Conservation (phyloP, 1,284 basidiomycete species). For the Mycena sp. region DNA sequence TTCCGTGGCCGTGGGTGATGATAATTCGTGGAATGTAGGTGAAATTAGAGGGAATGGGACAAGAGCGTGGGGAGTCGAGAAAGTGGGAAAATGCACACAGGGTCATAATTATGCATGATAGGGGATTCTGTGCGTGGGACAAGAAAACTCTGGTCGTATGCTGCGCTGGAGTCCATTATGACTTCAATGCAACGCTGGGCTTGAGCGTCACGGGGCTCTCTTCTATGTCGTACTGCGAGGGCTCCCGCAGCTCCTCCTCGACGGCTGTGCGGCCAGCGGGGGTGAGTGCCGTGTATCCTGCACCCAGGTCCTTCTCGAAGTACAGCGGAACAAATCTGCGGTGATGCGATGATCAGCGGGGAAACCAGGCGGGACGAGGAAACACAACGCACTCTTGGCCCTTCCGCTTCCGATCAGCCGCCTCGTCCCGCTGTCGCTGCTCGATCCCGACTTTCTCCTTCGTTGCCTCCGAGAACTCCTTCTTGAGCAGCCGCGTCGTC, state of each 20-base stretch:
- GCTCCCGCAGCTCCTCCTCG: constrained; percentile 71
- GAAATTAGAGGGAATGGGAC: too few relatives aligned
- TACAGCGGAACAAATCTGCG: constrained; percentile 82
- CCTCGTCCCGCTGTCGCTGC: constrained; percentile 88
- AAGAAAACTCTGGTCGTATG: constrained; percentile 9
- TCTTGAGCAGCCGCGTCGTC: constrained; percentile 78
- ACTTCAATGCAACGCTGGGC: not conserved
- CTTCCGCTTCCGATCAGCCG: constrained; percentile 83
- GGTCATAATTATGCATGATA: too few relatives aligned
- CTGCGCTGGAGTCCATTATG: not conserved
- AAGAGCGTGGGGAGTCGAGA: too few relatives aligned
- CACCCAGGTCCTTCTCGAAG: constrained; percentile 78
- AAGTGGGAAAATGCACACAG: too few relatives aligned
- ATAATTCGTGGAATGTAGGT: too few relatives aligned
- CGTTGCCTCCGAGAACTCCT: constrained; percentile 92
- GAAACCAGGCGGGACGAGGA: constrained; percentile 11
- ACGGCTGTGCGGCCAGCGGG: constrained; percentile 74
- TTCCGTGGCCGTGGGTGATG: too few relatives aligned
- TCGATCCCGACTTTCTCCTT: constrained; percentile 90
- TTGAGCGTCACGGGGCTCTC: constrained; percentile 10
- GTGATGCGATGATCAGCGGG: not conserved
- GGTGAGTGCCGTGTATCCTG: constrained; percentile 82
- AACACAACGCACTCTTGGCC: constrained; percentile 73
- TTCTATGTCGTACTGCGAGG: constrained; percentile 16
- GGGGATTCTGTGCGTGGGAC: too few relatives aligned